Evolutionary conservation across 2,329 filamentous ascomycete species (phyloP).

Genomic region (Epichloe sylvatica): DNA sequence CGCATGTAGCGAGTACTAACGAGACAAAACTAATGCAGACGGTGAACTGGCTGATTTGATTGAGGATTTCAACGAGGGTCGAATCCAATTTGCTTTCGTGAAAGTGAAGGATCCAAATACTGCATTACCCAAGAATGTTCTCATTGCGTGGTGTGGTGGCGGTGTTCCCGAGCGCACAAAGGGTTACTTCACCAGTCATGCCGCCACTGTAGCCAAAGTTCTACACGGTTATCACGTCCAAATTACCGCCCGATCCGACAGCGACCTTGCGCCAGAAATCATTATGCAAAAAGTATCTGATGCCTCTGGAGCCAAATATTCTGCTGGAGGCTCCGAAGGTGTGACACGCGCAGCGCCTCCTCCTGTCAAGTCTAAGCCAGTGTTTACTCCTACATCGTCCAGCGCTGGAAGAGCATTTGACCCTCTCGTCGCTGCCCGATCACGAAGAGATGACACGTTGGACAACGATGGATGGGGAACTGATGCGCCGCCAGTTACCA

Average conservation of each 20-base stretch:
- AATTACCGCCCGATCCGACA: slow-evolving; percentile 84
- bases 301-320: slow-evolving; percentile 90
- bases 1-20: slow-evolving; percentile 9
- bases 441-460: slow-evolving; percentile 43
- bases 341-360: slow-evolving; percentile 44
- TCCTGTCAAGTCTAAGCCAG: slow-evolving; percentile 73
- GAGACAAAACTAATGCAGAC: slow-evolving; percentile 39
- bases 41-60: slow-evolving; percentile 81
- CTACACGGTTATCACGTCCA: slow-evolving; percentile 97
- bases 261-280: slow-evolving; percentile 70
- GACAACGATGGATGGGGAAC: slow-evolving; percentile 88
- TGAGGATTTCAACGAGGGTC: slow-evolving; percentile 93
- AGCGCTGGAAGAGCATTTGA: slow-evolving; percentile 42
- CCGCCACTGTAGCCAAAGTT: slow-evolving; percentile 77
- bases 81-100: slow-evolving; percentile 91
- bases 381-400: slow-evolving; percentile 63
- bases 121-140: slow-evolving; percentile 72
- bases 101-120: slow-evolving; percentile 95
- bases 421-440: slow-evolving; percentile 52
- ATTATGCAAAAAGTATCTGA: slow-evolving; percentile 92
- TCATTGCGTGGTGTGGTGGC: slow-evolving; percentile 94
- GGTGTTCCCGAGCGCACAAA: slow-evolving; percentile 97
- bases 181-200: slow-evolving; percentile 94
- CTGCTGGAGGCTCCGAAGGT: slow-evolving; percentile 47
- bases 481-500: slow-evolving; percentile 81